Evolutionary conservation across 768 basidiomycete genomes (phyloP).

Genomic region (Trametes punicea): DNA sequence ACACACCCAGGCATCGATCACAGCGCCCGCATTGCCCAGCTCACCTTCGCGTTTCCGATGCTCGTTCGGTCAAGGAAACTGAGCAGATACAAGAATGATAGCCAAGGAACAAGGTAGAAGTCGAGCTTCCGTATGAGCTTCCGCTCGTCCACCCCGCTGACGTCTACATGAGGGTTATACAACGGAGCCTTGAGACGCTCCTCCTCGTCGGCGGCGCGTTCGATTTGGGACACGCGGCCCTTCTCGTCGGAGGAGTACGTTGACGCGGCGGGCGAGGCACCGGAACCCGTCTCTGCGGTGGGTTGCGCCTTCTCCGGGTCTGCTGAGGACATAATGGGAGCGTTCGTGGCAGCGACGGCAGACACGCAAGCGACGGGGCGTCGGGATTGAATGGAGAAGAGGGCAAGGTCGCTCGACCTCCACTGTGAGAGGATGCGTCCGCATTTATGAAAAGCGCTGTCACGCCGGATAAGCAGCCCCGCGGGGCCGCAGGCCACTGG

Average conservation of each 20-base stretch:
- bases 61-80: conserved; percentile 65
- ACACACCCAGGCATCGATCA: conserved; percentile 10
- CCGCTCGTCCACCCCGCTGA: conserved; percentile 61
- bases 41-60: conserved; percentile 47
- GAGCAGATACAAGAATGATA: conserved; percentile 72
- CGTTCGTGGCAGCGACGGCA: not conserved
- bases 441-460: not conserved
- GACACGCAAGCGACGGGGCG: not conserved
- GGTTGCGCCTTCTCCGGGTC: conserved; percentile 19
- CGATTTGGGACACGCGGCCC: conserved; percentile 23
- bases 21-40: conserved; percentile 9
- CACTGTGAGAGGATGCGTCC: not conserved
- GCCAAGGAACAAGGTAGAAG: conserved; percentile 62
- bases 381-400: not conserved
- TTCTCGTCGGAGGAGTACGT: conserved; percentile 28
- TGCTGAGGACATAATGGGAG: conserved; percentile 4
- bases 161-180: conserved; percentile 49
- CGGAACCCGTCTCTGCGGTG: not conserved
- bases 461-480: conserved; percentile 11
- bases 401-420: not conserved
- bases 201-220: conserved; percentile 21
- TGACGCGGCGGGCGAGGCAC: conserved; percentile 19
- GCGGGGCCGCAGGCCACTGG: not conserved
- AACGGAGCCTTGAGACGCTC: conserved; percentile 18
- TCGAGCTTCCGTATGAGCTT: conserved; percentile 71